Evolutionary conservation across 352 stramenopile species (phyloP).

Genomic region (Phytophthora fragariae): DNA sequence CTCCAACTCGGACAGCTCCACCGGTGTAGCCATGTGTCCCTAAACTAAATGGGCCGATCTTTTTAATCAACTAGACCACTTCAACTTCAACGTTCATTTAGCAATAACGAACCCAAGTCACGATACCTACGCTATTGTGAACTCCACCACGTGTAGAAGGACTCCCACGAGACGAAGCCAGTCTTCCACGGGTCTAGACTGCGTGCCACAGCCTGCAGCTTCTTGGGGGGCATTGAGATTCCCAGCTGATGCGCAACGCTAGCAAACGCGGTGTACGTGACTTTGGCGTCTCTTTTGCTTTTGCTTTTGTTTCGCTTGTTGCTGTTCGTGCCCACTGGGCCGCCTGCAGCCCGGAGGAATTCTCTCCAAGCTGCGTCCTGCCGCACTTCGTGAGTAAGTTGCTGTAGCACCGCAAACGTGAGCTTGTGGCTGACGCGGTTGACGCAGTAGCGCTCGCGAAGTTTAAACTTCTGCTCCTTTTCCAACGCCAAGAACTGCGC

Average conservation of each 20-base stretch:
- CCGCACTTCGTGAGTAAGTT: constrained; percentile 70
- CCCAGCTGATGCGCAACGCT: constrained; percentile 47
- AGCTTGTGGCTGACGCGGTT: constrained; percentile 69
- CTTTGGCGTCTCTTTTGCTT: constrained; percentile 37
- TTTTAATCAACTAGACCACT: not conserved
- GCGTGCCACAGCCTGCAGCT: constrained; percentile 51
- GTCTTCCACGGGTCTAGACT: constrained; percentile 61
- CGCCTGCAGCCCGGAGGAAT: constrained; percentile 47
- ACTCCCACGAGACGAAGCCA: constrained; percentile 64
- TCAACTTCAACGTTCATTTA: constrained; percentile 15
- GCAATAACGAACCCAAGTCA: too few species aligned
- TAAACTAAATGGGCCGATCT: constrained; percentile 4
- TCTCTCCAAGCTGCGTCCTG: constrained; percentile 64
- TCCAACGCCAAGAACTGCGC: constrained; percentile 66
- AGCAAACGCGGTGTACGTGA: constrained; percentile 62
- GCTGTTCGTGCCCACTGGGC: not conserved
- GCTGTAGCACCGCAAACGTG: constrained; percentile 67
- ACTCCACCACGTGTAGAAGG: constrained; percentile 76
- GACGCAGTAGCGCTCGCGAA: constrained; percentile 66
- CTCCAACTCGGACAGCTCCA: constrained; percentile 46
- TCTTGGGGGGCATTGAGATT: constrained; percentile 50
- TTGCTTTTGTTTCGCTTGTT: constrained; percentile 37
- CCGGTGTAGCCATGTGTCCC: constrained; percentile 41
- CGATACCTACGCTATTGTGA: constrained; percentile 19
- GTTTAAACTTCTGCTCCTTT: constrained; percentile 53